Conservation (phyloP, 75 land plant species). For the Selaginella moellendorffii region DNA sequence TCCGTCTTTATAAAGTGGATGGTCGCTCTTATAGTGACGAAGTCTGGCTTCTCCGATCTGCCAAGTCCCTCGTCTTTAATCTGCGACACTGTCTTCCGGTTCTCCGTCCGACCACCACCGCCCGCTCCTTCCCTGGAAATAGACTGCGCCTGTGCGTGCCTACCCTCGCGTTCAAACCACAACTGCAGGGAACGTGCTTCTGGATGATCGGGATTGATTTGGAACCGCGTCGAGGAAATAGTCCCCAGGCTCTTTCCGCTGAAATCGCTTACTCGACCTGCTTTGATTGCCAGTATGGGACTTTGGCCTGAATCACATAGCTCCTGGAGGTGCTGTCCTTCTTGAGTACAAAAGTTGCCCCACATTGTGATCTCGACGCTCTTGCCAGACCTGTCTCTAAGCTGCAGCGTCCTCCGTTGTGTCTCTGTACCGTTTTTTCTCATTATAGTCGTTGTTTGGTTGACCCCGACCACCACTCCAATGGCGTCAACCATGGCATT, state of each 20-base stretch:
- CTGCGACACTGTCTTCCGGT: conserved; percentile 57
- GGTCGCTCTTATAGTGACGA: conserved; percentile 70
- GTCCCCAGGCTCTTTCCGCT: conserved; percentile 89
- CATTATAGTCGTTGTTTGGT: conserved; percentile 55
- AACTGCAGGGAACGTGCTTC: conserved; percentile 42
- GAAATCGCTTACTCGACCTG: conserved; percentile 85
- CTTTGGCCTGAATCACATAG: conserved; percentile 42
- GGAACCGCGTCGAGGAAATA: conserved; percentile 64
- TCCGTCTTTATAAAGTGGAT: conserved; percentile 72
- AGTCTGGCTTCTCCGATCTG: conserved; percentile 77
- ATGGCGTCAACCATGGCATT: conserved; percentile 67
- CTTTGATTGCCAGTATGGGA: conserved; percentile 75
- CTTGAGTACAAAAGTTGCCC: conserved; percentile 88
- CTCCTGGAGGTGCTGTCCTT: conserved; percentile 69
- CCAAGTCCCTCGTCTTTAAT: conserved; percentile 95
- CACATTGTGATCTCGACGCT: conserved; percentile 89
- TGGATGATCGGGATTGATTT: conserved; percentile 62
- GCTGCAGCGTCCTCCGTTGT: conserved; percentile 58
- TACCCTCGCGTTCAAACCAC: conserved; percentile 83
- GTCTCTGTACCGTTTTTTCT: conserved; percentile 95
- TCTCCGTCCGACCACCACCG: conserved; percentile 31
- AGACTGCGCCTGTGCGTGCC: conserved; percentile 33
- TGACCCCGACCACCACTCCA: conserved; percentile 57
- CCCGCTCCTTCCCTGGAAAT: conserved; percentile 57
- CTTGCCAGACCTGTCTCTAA: conserved; percentile 62